Evolutionary conservation across 2,329 filamentous ascomycete species (phyloP).

Genomic region (Ophiostoma sp.): DNA sequence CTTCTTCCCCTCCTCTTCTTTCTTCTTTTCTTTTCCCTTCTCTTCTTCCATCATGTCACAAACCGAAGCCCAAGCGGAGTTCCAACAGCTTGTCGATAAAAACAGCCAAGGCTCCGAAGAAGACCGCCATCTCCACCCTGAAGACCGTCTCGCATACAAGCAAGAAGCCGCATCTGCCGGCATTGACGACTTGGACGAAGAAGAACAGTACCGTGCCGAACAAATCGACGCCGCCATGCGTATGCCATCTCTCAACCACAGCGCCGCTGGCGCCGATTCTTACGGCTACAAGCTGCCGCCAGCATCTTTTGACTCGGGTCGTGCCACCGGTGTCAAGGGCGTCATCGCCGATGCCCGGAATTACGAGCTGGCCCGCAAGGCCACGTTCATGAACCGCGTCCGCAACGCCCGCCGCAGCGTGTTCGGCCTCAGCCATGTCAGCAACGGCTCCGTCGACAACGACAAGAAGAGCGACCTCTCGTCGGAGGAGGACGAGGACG

Average conservation of each 20-base stretch:
- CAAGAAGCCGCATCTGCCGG: constrained; percentile 28
- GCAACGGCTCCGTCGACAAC: constrained; percentile 38
- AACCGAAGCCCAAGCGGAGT: constrained; percentile 63
- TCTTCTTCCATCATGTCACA: constrained; percentile 50
- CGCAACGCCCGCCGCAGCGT: constrained; percentile 56
- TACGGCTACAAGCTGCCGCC: constrained; percentile 61
- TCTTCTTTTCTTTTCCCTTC: constrained; percentile 26
- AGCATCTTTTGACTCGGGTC: constrained; percentile 63
- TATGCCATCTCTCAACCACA: constrained; percentile 57
- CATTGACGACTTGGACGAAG: constrained; percentile 55
- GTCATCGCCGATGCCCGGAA: constrained; percentile 82
- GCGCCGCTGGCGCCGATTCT: constrained; percentile 43
- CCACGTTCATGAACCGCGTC: constrained; percentile 55
- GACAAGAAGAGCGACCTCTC: constrained; percentile 42
- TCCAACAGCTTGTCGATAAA: constrained; percentile 61
- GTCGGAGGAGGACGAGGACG: constrained; percentile 59
- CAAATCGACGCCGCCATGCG: constrained; percentile 66
- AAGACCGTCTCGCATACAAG: constrained; percentile 54
- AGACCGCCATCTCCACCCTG: constrained; percentile 51
- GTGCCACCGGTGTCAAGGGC: constrained; percentile 79
- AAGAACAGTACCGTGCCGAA: constrained; percentile 53
- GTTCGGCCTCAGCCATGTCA: constrained; percentile 47
- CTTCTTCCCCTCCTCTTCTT: constrained; percentile 30
- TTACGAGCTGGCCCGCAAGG: constrained; percentile 67
- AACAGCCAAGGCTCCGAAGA: constrained; percentile 47